Evolutionary conservation across 78 protist species (phyloP).

Genomic region (Dictyostelium intermedium): DNA sequence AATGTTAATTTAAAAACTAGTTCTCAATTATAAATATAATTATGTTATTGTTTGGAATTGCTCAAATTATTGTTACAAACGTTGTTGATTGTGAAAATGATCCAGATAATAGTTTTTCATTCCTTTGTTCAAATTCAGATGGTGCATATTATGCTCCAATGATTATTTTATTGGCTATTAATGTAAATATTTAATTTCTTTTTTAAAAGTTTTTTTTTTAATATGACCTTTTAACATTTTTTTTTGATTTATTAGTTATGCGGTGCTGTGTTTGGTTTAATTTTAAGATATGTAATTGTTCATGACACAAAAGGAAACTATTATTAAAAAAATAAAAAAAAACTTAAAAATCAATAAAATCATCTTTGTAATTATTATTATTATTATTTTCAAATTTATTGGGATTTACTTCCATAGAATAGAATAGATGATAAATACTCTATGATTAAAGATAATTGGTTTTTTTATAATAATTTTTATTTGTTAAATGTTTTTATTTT

Average conservation of each 20-base stretch:
- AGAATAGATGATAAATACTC: too few relatives aligned
- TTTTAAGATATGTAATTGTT: constrained; percentile 4
- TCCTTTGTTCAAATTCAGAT: constrained; percentile 46
- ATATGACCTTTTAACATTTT: background rate
- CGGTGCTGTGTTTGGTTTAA: constrained; percentile 23
- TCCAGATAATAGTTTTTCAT: constrained; percentile 24
- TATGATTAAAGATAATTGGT: too few relatives aligned
- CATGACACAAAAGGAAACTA: constrained; percentile 63
- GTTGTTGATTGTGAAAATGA: constrained; percentile 49
- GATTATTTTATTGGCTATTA: constrained; percentile 24
- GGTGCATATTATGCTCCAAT: constrained; percentile 66
- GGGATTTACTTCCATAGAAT: too few relatives aligned
- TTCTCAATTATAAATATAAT: constrained; percentile 53
- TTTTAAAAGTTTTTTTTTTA: background rate
- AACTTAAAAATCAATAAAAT: too few relatives aligned
- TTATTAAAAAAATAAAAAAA: constrained; percentile 16
- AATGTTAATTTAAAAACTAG: background rate
- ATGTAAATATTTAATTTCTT: background rate
- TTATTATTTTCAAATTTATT: too few relatives aligned
- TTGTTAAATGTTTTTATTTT: too few relatives aligned
- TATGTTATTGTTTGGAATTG: constrained; percentile 65
- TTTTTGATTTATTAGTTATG: background rate
- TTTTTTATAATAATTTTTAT: too few relatives aligned
- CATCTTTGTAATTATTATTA: too few relatives aligned
- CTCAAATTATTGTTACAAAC: constrained; percentile 63